phyloP scores from a whole-genome alignment of 108 stramenopile species.

The Cyclostephanos tholiformis region DNA sequence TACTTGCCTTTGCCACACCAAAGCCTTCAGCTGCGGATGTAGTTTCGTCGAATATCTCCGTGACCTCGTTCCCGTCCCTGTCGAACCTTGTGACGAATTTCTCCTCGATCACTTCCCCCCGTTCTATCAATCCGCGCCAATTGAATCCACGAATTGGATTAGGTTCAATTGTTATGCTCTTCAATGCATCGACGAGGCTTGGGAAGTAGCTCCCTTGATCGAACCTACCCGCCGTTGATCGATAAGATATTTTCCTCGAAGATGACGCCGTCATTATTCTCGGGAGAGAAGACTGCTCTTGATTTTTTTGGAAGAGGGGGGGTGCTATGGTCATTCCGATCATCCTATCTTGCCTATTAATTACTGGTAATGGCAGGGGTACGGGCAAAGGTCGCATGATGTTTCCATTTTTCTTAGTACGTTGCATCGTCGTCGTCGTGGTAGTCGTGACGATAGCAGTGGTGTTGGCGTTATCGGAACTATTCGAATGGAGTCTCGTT shows the following conservation, averaged over 20 bases:
- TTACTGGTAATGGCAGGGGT: conserved; percentile 39
- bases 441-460: not conserved
- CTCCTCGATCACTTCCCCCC: conserved; percentile 41
- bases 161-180: conserved; percentile 37
- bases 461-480: not conserved
- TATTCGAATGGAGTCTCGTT: not conserved
- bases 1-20: too few species aligned
- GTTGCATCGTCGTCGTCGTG: conserved; percentile 21
- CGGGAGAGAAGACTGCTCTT: not conserved
- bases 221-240: not conserved
- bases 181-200: conserved; percentile 29
- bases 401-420: conserved; percentile 43
- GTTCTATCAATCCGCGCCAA: conserved; percentile 41
- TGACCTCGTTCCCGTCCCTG: not conserved
- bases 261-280: too few species aligned
- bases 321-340: not conserved
- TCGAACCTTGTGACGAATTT: conserved; percentile 2
- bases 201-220: conserved; percentile 10
- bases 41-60: not conserved
- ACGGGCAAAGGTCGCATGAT: conserved; percentile 45
- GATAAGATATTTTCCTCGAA: too few species aligned
- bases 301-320: not conserved
- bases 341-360: not conserved
- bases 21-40: too few species aligned
- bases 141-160: conserved; percentile 52